Percentiles rank a stretch among this genome's conserved stretches.
Evolutionary conservation across 495 filamentous ascomycete species (phyloP).

Genomic region (Patellaria atrata): DNA sequence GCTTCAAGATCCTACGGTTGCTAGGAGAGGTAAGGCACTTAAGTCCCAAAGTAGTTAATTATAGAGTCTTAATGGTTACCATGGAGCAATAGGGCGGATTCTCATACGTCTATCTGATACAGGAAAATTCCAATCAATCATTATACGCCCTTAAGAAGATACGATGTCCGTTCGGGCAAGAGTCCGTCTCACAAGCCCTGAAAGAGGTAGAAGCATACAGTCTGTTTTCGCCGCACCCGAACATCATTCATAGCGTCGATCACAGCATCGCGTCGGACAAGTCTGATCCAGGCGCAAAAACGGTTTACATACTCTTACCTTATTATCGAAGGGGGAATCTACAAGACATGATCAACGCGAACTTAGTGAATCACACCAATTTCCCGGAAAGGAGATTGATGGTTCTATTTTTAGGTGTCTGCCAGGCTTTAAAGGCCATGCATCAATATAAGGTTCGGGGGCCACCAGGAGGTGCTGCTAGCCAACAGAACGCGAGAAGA

Average conservation of each 20-base stretch:
- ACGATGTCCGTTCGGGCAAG: conserved; percentile 89
- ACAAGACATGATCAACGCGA: conserved; percentile 96
- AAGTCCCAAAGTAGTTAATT: conserved; percentile 1
- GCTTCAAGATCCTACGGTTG: conserved; percentile 86
- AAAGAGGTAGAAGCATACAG: conserved; percentile 95
- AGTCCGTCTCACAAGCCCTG: conserved; percentile 85
- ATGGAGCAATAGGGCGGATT: conserved; percentile 61
- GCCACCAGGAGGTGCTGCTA: conserved; percentile 35
- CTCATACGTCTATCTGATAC: conserved; percentile 95
- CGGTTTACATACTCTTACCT: conserved; percentile 88
- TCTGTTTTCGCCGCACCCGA: conserved; percentile 63
- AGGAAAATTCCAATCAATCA: conserved; percentile 65
- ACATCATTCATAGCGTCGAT: conserved; percentile 86
- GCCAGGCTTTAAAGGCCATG: conserved; percentile 73
- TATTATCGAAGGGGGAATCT: conserved; percentile 92
- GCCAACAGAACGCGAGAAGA: conserved; percentile 43
- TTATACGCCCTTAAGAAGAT: conserved; percentile 97
- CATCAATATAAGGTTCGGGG: conserved; percentile 68
- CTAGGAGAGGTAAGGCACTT: conserved; percentile 59
- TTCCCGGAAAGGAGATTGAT: conserved; percentile 85
- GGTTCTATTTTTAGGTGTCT: conserved; percentile 83
- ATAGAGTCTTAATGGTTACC: conserved; percentile 1
- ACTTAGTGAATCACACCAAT: conserved; percentile 86
- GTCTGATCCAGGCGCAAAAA: conserved; percentile 58
- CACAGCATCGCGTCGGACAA: conserved; percentile 54